These are phyloP conservation scores for Oryza rufipogon DNA, from an alignment of 176 grass and related monocot genomes.

Conservation along the genomic window DNA sequence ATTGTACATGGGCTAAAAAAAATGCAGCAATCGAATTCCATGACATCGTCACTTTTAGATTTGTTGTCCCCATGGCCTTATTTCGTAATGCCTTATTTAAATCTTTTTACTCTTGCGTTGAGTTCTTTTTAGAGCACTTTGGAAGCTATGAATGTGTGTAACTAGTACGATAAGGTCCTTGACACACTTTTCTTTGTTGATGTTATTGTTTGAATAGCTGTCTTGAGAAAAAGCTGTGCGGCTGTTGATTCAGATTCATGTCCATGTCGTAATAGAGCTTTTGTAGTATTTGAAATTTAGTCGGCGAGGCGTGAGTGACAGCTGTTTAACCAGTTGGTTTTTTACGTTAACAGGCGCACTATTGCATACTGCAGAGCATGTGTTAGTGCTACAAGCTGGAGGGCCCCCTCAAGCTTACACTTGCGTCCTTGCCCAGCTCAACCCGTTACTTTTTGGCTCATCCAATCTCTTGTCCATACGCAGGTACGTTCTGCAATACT, in stretches of 20 bases:
- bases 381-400: slow-evolving; percentile 25
- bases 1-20: not conserved
- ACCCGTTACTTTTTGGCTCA: slow-evolving; percentile 21
- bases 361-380: slow-evolving; percentile 25
- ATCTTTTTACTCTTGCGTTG: not conserved
- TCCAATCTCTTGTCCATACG: slow-evolving; percentile 4
- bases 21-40: not conserved
- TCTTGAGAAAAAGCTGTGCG: not conserved
- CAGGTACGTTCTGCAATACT: slow-evolving; percentile 32
- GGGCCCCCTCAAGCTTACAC: not conserved
- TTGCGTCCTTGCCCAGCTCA: not conserved
- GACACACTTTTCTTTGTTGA: slow-evolving; percentile 23
- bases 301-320: not conserved
- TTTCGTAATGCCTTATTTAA: not conserved
- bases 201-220: slow-evolving; percentile 39
- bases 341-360: not conserved
- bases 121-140: not conserved
- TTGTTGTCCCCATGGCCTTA: not conserved
- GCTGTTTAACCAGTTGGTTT: not conserved
- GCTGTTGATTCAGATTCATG: slow-evolving; percentile 25
- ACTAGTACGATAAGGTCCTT: slow-evolving; percentile 9
- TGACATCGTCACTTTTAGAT: slow-evolving; percentile 1
- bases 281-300: slow-evolving; percentile 12
- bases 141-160: slow-evolving; percentile 17
- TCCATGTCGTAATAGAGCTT: slow-evolving; percentile 15